Percentiles rank a stretch among this genome's conserved stretches.
phyloP scores from a whole-genome alignment of 2,329 filamentous ascomycete species.

The Dactylellina haptotyla region DNA sequence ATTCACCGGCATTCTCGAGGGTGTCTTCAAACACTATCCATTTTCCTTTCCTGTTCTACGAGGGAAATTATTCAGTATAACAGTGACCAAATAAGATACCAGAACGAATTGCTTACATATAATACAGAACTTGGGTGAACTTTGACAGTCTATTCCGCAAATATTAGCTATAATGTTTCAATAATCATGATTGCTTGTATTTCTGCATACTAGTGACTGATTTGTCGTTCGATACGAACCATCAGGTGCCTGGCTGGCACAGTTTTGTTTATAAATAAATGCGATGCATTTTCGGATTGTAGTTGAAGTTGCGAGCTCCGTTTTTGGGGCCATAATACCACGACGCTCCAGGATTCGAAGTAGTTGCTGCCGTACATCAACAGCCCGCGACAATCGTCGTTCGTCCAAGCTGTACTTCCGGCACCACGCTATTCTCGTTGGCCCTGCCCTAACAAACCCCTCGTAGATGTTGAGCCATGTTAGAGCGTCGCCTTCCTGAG shows the following conservation, averaged over 20 bases:
- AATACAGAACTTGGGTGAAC: constrained; percentile 88
- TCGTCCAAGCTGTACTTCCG: constrained; percentile 86
- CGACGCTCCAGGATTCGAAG: constrained; percentile 87
- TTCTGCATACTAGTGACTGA: constrained; percentile 18
- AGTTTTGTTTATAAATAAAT: constrained; percentile 59
- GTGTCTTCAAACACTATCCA: constrained; percentile 97
- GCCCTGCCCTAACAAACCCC: constrained; percentile 82
- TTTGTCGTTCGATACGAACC: constrained; percentile 16
- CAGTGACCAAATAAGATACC: background rate
- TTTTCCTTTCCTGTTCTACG: constrained; percentile 96
- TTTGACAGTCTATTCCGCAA: constrained; percentile 82
- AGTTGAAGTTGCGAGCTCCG: constrained; percentile 53
- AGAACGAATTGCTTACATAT: constrained; percentile 75
- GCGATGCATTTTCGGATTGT: constrained; percentile 42
- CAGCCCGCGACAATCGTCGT: constrained; percentile 82
- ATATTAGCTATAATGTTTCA: constrained; percentile 55
- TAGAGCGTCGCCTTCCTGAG: constrained; percentile 90
- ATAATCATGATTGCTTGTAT: background rate
- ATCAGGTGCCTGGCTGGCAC: constrained; percentile 57
- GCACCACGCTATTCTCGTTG: constrained; percentile 85
- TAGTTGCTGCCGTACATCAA: constrained; percentile 85
- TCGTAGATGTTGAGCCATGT: constrained; percentile 92
- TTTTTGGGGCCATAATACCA: constrained; percentile 75
- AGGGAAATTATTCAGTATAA: constrained; percentile 82
- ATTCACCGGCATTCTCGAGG: constrained; percentile 85